Base-by-base conservation (phyloP, 225 moss, liverwort and hornwort species). In the Anthoceros angustus region DNA sequence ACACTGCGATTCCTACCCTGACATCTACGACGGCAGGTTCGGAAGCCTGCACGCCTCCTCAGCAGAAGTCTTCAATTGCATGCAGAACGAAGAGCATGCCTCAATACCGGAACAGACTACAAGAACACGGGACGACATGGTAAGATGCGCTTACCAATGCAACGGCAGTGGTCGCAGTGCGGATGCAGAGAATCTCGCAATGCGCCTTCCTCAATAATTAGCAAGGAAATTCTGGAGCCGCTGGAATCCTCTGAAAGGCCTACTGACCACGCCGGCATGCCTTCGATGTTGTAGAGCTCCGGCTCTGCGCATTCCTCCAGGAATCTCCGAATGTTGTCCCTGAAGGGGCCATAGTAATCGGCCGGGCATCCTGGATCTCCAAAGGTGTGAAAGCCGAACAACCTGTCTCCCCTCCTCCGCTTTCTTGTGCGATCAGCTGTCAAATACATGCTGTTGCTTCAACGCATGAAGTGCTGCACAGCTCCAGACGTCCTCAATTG, bases 301-400 rank as follows among this genome's bases (percentile, higher is more conserved):
- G 82, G 80, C 45, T 89, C 98, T 16, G 89, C 86, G 65, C 86
- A 89, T 40, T 92, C 92, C 32, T 98, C 83, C 42, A 98, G 69
- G 65, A 98, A 98, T 42, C 78, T 84, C 43, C 80, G 75, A 62
- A 98, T 87, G 67, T 98, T 98, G 65, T 98, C 89, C 49, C 92
- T 83, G 50, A 98, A 98, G 23, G 98, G 87, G 9, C 92, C 98
- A 62, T 92, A 86, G 39, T 86, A 98, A 66, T 98, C 98, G 25
- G 88, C 89, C 62, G 98, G 98, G 64, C 89, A 98, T 61, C 98
- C 92, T 43, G 92, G 98, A 75, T 98, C 98, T 49, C 87, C 98
- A 67, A 98, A 98, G 49, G 85, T 92, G 64, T 92, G 84, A 67
- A 98, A 92, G 40, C 88, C 84, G 66, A 92, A 98, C 61, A 98